Percentiles rank a stretch among this genome's conserved stretches.
Conservation (phyloP, 169 alveolate species). For the Eimeria falciformis region DNA sequence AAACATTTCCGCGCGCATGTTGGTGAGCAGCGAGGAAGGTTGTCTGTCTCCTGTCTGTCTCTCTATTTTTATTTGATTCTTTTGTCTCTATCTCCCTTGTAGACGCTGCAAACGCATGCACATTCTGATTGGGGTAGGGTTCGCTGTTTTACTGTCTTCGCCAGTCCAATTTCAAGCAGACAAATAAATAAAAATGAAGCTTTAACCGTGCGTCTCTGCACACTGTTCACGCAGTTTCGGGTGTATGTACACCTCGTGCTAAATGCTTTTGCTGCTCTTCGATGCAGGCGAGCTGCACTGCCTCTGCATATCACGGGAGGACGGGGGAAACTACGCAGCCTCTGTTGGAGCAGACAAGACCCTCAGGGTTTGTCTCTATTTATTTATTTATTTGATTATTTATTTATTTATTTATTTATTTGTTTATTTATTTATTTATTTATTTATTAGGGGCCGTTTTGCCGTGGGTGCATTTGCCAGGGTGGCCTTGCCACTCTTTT, state of each 20-base stretch:
- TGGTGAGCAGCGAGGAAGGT: constrained; percentile 79
- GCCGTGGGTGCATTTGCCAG: too few species aligned
- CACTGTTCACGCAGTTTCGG: too few species aligned
- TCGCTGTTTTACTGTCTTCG: too few species aligned
- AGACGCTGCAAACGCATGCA: too few species aligned
- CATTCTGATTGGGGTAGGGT: too few species aligned
- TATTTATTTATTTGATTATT: neutral
- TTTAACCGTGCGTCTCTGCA: too few species aligned
- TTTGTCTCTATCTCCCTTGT: neutral
- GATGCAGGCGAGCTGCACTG: constrained; percentile 70
- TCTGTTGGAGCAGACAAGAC: constrained; percentile 88
- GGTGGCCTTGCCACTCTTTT: too few species aligned
- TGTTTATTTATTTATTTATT: neutral
- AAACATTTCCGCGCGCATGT: constrained; percentile 97
- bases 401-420: neutral
- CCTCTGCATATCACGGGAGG: constrained; percentile 81
- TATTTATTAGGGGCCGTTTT: too few species aligned
- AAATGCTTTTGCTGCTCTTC: too few species aligned
- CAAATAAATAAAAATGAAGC: too few species aligned
- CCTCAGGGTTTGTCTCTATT: constrained; percentile 80
- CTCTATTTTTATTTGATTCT: neutral
- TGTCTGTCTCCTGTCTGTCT: neutral
- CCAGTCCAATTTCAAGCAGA: too few species aligned
- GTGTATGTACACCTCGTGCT: too few species aligned
- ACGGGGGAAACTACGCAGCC: constrained; percentile 88